These are phyloP conservation scores for Euphorbia neoarborescens DNA, from an alignment of 441 rosid genomes.

Conservation along the genomic window DNA sequence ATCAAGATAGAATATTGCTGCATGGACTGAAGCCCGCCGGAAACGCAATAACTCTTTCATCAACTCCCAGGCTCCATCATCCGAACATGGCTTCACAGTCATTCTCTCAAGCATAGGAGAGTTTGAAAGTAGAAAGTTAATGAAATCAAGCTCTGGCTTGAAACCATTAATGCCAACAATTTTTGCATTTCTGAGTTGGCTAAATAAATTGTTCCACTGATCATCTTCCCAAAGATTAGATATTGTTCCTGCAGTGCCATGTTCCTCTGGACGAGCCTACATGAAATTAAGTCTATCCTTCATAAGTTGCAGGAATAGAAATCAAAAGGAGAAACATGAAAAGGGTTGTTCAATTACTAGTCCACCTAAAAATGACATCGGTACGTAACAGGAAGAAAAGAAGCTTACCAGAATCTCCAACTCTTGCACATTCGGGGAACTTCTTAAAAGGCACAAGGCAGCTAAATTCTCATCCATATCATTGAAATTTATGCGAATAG, in stretches of 20 bases:
- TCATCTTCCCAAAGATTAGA: slow-evolving; percentile 39
- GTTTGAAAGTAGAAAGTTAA: slow-evolving; percentile 50
- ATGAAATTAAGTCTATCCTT: slow-evolving; percentile 13
- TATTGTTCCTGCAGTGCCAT: slow-evolving; percentile 16
- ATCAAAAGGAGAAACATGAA: background rate
- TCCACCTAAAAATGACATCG: background rate
- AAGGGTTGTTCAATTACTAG: background rate
- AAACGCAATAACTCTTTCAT: slow-evolving; percentile 48
- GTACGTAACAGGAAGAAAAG: background rate
- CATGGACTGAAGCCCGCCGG: slow-evolving; percentile 41
- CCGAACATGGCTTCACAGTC: slow-evolving; percentile 43
- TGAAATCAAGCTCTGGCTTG: slow-evolving; percentile 48
- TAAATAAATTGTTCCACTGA: slow-evolving; percentile 37
- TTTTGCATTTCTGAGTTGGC: slow-evolving; percentile 42
- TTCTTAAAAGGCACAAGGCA: slow-evolving; percentile 52
- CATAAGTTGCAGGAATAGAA: background rate
- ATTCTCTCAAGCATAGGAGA: slow-evolving; percentile 50
- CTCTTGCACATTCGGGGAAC: slow-evolving; percentile 59
- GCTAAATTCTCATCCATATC: slow-evolving; percentile 52
- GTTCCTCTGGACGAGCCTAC: slow-evolving; percentile 56
- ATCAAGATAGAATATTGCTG: slow-evolving; percentile 46
- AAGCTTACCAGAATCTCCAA: slow-evolving; percentile 52
- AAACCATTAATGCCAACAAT: slow-evolving; percentile 42
- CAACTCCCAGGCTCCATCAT: slow-evolving; percentile 41
- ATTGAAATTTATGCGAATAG: slow-evolving; percentile 54